These are phyloP conservation scores for Gigaspora rosea DNA, from an alignment of 192 early-diverging fungal genomes.

Conservation along the genomic window DNA sequence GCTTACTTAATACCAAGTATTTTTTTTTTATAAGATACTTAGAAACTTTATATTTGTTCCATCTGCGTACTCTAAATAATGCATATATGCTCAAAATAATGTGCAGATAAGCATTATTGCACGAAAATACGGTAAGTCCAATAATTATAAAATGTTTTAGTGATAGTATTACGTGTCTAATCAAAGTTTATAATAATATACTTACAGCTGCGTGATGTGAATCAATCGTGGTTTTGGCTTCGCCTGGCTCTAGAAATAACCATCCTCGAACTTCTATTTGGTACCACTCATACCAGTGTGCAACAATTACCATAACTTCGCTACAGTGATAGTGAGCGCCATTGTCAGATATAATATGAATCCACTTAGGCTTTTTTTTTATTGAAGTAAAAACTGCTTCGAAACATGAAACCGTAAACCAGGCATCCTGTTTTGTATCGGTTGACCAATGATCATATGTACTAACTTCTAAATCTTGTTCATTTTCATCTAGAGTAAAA, in stretches of 20 bases:
- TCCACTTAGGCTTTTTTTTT: conserved; percentile 20
- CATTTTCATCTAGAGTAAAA: background rate
- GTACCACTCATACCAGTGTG: background rate
- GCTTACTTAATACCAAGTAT: too few species aligned
- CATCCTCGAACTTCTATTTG: background rate
- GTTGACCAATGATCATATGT: background rate
- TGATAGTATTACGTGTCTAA: too few species aligned
- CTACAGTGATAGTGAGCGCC: background rate
- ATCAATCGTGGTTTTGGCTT: background rate
- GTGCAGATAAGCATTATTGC: too few species aligned
- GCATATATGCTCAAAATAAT: too few species aligned
- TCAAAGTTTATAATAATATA: background rate
- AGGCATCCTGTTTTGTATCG: background rate
- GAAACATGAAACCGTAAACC: background rate
- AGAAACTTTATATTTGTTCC: too few species aligned
- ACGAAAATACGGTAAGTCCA: too few species aligned
- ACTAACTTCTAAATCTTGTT: background rate
- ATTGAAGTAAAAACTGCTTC: background rate
- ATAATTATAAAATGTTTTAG: too few species aligned
- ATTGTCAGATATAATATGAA: conserved; percentile 8
- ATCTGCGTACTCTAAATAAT: too few species aligned
- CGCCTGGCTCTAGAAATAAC: conserved; percentile 3
- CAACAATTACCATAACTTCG: background rate
- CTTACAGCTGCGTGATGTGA: background rate
- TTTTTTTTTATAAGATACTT: too few species aligned